Evolutionary conservation across 2,329 filamentous ascomycete species (phyloP).

Genomic region (Fonsecaea pedrosoi): DNA sequence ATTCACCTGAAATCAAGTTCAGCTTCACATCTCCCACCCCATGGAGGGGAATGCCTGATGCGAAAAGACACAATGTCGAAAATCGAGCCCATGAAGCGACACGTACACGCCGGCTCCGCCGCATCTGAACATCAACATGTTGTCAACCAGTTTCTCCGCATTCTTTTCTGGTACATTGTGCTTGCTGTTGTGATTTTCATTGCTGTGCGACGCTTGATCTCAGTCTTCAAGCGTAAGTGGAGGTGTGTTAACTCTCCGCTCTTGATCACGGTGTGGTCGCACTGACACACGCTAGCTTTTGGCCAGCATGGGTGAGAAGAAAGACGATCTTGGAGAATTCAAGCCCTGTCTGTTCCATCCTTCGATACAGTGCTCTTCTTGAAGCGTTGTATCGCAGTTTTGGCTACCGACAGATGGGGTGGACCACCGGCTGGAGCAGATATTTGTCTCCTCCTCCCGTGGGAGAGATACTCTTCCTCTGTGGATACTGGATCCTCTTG

Average conservation of each 20-base stretch:
- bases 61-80: neutral
- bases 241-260: neutral
- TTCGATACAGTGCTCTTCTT: neutral
- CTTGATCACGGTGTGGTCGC: neutral
- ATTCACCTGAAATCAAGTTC: neutral
- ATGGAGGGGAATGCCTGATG: neutral
- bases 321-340: neutral
- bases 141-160: constrained; percentile 1
- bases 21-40: neutral
- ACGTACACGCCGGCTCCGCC: neutral
- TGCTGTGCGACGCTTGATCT: neutral
- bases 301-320: neutral
- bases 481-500: constrained; percentile 23
- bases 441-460: constrained; percentile 23
- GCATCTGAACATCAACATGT: neutral
- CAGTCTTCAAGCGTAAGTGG: neutral
- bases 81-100: neutral
- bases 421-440: constrained; percentile 3
- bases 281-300: neutral
- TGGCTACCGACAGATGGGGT: neutral
- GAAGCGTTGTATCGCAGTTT: neutral
- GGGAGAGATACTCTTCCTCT: constrained; percentile 19
- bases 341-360: neutral
- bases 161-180: neutral
- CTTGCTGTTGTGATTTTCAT: neutral